phyloP scores from a whole-genome alignment of 495 filamentous ascomycete species.

The Astrothelium macrocarpum region DNA sequence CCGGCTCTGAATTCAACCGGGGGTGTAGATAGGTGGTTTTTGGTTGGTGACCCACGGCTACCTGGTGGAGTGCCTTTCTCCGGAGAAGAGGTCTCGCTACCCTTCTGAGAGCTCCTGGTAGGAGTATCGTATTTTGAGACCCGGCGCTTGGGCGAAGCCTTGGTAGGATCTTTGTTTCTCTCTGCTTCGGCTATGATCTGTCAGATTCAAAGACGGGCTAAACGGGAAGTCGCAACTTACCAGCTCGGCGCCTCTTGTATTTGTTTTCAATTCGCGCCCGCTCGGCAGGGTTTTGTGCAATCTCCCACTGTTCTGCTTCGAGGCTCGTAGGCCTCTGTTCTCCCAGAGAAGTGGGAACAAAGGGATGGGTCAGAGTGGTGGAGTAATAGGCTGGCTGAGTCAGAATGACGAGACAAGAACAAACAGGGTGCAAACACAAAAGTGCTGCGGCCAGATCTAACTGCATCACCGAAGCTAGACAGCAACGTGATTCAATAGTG shows the following conservation, averaged over 20 bases:
- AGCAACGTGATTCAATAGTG: not conserved
- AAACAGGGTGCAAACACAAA: constrained; percentile 1
- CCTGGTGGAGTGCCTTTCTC: not conserved
- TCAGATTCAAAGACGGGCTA: not conserved
- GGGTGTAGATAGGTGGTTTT: no score
- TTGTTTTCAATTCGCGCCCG: not conserved
- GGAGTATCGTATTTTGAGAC: not conserved
- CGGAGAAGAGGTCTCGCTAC: not conserved
- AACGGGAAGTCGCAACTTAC: not conserved
- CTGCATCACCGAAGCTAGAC: not conserved
- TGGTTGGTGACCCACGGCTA: not conserved
- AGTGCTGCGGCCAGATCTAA: not conserved
- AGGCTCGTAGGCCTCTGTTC: not conserved
- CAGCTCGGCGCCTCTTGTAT: not conserved
- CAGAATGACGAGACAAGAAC: not conserved
- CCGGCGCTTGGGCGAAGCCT: not conserved
- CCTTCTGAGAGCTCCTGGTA: not conserved
- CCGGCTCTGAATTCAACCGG: no score
- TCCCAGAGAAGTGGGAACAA: not conserved
- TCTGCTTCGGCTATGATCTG: not conserved
- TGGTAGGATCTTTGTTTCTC: not conserved
- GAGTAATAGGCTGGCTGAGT: constrained; percentile 3
- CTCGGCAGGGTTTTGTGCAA: not conserved
- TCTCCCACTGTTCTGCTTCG: not conserved
- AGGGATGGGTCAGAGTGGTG: not conserved